Percentiles rank a stretch among this genome's conserved stretches.
Evolutionary conservation across 2,329 filamentous ascomycete species (phyloP).

Genomic region (Colletotrichum coccodes): DNA sequence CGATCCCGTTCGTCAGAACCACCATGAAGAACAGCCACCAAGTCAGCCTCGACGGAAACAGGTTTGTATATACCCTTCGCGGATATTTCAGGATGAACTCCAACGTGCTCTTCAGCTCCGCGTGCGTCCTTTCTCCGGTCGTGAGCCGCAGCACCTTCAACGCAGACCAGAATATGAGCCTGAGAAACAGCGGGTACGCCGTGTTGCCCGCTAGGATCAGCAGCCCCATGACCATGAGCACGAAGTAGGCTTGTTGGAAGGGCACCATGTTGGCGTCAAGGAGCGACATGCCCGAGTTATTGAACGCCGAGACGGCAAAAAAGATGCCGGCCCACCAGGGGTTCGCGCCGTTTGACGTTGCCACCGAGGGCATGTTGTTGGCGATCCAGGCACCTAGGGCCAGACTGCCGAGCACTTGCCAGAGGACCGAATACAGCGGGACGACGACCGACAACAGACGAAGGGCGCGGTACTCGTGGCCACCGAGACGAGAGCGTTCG

Average conservation of each 20-base stretch:
- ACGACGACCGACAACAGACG: conserved; percentile 68
- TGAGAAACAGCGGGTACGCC: conserved; percentile 71
- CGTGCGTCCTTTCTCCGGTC: conserved; percentile 48
- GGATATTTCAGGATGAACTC: conserved; percentile 66
- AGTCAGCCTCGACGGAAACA: conserved; percentile 72
- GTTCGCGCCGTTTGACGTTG: conserved; percentile 66
- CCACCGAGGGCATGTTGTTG: conserved; percentile 57
- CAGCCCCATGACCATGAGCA: conserved; percentile 63
- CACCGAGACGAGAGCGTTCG: conserved; percentile 68
- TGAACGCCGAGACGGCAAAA: conserved; percentile 75
- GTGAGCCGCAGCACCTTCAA: conserved; percentile 51
- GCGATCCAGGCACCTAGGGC: conserved; percentile 71
- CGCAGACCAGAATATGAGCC: conserved; percentile 66
- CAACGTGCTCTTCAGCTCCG: conserved; percentile 59
- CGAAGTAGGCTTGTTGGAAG: conserved; percentile 63
- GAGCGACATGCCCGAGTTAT: conserved; percentile 77
- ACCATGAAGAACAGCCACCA: conserved; percentile 75
- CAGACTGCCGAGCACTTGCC: conserved; percentile 68
- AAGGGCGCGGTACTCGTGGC: conserved; percentile 72
- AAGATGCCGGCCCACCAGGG: conserved; percentile 78
- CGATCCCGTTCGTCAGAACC: conserved; percentile 67
- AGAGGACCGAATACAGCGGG: conserved; percentile 67
- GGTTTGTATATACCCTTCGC: conserved; percentile 68
- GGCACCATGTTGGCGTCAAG: conserved; percentile 74
- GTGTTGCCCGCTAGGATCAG: conserved; percentile 74